A percentile compares a stretch with the other conserved stretches of the same genome.
These are phyloP conservation scores for Carpinus viminea DNA, from an alignment of 306 rosid species.

Conservation along the genomic window DNA sequence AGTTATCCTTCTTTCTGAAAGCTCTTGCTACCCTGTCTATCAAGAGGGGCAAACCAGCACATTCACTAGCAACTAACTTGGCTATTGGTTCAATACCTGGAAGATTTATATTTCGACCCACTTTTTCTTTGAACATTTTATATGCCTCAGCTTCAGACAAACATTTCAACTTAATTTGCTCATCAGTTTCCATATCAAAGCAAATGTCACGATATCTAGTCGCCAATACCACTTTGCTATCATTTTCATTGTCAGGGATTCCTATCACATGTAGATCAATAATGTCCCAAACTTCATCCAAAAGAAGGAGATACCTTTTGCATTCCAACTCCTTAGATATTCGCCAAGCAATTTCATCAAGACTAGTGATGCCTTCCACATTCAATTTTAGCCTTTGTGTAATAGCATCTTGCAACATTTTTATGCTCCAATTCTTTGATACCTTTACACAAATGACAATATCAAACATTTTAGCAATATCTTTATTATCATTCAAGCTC, in stretches of 20 bases:
- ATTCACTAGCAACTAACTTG: conserved; percentile 13
- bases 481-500: neutral
- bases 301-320: conserved; percentile 26
- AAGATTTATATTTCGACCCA: neutral
- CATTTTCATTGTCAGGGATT: conserved; percentile 12
- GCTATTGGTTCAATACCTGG: conserved; percentile 22
- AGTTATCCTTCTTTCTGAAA: conserved; percentile 20
- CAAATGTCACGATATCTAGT: neutral
- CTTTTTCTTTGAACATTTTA: conserved; percentile 30
- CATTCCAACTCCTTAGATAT: conserved; percentile 6
- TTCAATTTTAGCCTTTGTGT: neutral
- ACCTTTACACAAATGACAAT: neutral
- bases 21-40: conserved; percentile 28
- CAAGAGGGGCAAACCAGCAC: conserved; percentile 35
- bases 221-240: conserved; percentile 30
- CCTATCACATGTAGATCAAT: conserved; percentile 19
- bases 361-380: neutral
- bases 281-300: conserved; percentile 25
- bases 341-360: conserved; percentile 9
- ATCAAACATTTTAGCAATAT: neutral
- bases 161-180: neutral
- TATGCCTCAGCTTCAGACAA: conserved; percentile 27
- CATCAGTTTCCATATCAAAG: neutral
- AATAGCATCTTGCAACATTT: neutral
- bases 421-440: neutral